Evolutionary conservation across 2,329 filamentous ascomycete genomes (phyloP), one percentile per base, ranked within the genome.

Genomic region (Aureobasidium sp.): DNA sequence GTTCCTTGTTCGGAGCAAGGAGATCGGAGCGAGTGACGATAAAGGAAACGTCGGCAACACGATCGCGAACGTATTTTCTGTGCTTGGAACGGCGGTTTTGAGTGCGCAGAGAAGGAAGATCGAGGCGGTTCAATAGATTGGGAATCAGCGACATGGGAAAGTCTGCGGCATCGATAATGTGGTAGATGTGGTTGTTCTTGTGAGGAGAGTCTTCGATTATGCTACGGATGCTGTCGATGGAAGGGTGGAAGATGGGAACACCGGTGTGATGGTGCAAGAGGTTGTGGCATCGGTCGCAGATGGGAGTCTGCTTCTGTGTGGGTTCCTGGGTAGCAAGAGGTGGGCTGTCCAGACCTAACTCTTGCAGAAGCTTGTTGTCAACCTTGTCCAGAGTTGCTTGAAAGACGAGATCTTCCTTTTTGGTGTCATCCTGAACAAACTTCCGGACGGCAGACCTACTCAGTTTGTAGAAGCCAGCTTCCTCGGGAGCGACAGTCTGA

Each of bases 71-170:
- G 73, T 84, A 96, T 66, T 84, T 85, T 58, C 79, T 81, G 7
- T 81, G 78, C 61, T 85, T 85, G 0, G 91, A 87, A 56, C 93
- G 85, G 55, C 93, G 85, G 70, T 97, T 97, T 64, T 84, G 84
- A 0, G 89, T 88, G 62, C 93, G 87, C 59, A 94, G 79, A 8
- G 87, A 86, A 64, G 90, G 87, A 11, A 91, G 79, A 37, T 86
- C 80, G 1, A 97, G 79, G 0, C 90, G 78, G 8, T 83, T 78
- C 64, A 88, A 84, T 11, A 99, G 83, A 48, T 86, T 84, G 0
- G 91, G 90, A 4, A 97, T 81, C 15, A 99, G 77, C 1, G 94
- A 97, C 84, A 99, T 89, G 22, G 94, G 94, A 66, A 99, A 97
- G 74, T 99, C 94, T 64, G 92, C 94, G 2, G 94, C 93, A 71